Percentiles rank a stretch among this genome's conserved stretches.
These are phyloP conservation scores for Blastomyces gilchristii DNA, from an alignment of 2,329 filamentous ascomycete species.

Conservation along the genomic window DNA sequence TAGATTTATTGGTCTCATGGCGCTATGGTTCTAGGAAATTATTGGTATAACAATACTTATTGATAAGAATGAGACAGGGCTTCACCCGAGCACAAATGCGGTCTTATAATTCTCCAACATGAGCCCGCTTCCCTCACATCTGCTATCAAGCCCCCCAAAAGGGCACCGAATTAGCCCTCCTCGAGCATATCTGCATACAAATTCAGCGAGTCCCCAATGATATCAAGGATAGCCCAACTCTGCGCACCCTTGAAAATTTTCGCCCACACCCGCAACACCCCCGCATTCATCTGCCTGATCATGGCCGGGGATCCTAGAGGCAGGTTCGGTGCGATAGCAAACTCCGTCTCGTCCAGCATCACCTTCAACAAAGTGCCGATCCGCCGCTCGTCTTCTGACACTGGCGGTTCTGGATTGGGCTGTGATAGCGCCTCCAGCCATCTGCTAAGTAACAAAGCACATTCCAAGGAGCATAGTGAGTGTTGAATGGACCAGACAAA, in stretches of 20 bases:
- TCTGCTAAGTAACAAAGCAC: constrained; percentile 32
- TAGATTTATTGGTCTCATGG: not conserved
- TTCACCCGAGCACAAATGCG: not conserved
- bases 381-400: constrained; percentile 30
- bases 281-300: constrained; percentile 30
- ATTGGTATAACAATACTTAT: not conserved
- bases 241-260: constrained; percentile 34
- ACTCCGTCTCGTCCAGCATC: constrained; percentile 28
- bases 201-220: constrained; percentile 32
- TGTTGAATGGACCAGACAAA: constrained; percentile 31
- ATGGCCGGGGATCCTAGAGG: constrained; percentile 21
- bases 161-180: constrained; percentile 13
- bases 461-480: constrained; percentile 31
- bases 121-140: not conserved
- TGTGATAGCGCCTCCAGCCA: constrained; percentile 30
- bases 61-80: not conserved
- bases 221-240: constrained; percentile 36
- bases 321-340: not conserved
- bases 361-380: constrained; percentile 31
- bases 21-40: not conserved
- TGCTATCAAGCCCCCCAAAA: not conserved
- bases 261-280: constrained; percentile 35
- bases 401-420: constrained; percentile 24
- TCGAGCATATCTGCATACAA: constrained; percentile 33
- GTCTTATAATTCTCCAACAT: not conserved